phyloP scores from a whole-genome alignment of 2,329 filamentous ascomycete species.

The Tolypocladium paradoxum region DNA sequence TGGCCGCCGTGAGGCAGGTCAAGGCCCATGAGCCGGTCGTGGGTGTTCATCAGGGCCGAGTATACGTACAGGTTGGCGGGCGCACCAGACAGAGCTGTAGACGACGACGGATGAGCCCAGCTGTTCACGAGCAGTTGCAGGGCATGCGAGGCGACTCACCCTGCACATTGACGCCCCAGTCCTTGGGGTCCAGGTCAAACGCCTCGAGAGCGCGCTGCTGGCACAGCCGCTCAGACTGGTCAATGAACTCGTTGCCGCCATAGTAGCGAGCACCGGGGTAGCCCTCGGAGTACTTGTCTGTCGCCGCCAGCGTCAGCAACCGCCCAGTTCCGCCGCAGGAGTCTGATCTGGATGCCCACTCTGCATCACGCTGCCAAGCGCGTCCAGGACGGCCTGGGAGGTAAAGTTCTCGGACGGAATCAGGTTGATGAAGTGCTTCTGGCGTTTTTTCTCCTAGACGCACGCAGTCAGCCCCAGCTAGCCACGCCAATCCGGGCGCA shows the following conservation, averaged over 20 bases:
- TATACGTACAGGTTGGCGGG: slow-evolving; percentile 84
- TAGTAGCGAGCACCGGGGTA: slow-evolving; percentile 96
- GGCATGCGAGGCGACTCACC: slow-evolving; percentile 37
- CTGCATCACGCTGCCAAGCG: slow-evolving; percentile 88
- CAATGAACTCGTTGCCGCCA: slow-evolving; percentile 93
- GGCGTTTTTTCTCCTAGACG: slow-evolving; percentile 76
- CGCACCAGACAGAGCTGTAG: slow-evolving; percentile 61
- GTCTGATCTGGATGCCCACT: slow-evolving; percentile 41
- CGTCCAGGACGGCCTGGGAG: slow-evolving; percentile 83
- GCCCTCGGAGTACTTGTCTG: slow-evolving; percentile 96
- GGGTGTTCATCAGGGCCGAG: slow-evolving; percentile 81
- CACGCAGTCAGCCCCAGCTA: neutral
- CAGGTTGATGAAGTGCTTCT: slow-evolving; percentile 97
- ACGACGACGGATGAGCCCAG: neutral
- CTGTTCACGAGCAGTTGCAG: neutral
- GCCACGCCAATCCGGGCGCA: neutral
- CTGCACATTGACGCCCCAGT: slow-evolving; percentile 97
- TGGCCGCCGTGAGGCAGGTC: slow-evolving; percentile 95
- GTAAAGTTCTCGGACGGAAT: slow-evolving; percentile 96
- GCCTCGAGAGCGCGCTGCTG: slow-evolving; percentile 83
- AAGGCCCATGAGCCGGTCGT: slow-evolving; percentile 93
- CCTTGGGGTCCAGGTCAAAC: slow-evolving; percentile 69
- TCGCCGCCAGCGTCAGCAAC: slow-evolving; percentile 18
- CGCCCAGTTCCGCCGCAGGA: slow-evolving; percentile 1
- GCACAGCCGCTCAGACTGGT: slow-evolving; percentile 78